Conservation (phyloP, 805 yeast genomes). For the Cyberlindnera americana region DNA sequence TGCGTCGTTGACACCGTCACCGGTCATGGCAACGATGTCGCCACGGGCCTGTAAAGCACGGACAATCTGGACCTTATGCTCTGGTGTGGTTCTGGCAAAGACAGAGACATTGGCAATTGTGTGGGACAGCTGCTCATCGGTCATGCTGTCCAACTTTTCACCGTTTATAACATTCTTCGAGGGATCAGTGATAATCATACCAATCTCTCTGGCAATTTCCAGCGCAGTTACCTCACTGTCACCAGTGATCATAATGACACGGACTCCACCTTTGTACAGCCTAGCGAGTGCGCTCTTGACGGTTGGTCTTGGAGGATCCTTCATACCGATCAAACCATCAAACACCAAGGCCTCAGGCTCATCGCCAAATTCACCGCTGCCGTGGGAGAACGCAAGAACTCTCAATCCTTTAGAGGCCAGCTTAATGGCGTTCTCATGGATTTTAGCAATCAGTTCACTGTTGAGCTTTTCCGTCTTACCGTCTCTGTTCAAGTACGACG, state of each 20-base stretch:
- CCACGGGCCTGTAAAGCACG: constrained; percentile 87
- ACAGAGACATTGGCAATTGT: constrained; percentile 81
- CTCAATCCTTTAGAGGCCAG: constrained; percentile 85
- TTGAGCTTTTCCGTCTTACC: constrained; percentile 62
- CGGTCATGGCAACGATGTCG: constrained; percentile 98
- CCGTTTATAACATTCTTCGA: constrained; percentile 78
- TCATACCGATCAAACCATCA: constrained; percentile 90
- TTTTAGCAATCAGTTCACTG: constrained; percentile 42
- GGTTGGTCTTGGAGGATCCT: constrained; percentile 94
- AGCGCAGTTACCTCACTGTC: constrained; percentile 85
- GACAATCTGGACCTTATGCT: constrained; percentile 86
- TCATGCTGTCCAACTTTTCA: constrained; percentile 70
- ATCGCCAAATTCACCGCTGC: constrained; percentile 34
- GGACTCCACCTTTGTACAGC: constrained; percentile 89
- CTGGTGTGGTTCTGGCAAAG: constrained; percentile 94
- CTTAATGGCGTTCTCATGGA: constrained; percentile 53
- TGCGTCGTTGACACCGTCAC: constrained; percentile 98
- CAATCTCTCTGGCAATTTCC: constrained; percentile 84
- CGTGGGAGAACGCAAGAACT: constrained; percentile 74
- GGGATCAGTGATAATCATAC: constrained; percentile 70
- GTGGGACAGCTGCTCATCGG: constrained; percentile 66
- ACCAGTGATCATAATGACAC: constrained; percentile 97
- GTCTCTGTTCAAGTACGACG: constrained; percentile 51
- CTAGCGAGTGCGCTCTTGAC: constrained; percentile 73
- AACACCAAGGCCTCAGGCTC: constrained; percentile 64